Base-by-base conservation (phyloP, 257 asterid species). In the Solanum chiquidenum region DNA sequence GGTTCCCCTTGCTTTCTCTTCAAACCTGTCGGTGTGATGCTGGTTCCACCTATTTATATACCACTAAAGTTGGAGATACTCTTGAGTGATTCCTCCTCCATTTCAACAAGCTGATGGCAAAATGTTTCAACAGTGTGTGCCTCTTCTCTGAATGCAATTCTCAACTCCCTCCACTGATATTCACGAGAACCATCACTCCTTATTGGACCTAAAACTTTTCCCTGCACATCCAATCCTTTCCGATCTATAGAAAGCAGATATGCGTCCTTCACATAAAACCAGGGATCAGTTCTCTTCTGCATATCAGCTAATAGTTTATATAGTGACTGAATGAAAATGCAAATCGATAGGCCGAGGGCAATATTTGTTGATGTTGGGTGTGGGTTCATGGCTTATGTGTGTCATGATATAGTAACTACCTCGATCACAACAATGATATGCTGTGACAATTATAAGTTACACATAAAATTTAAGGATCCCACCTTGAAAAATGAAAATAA, bases 21-120 rank as follows among this genome's bases (percentile, higher is more conserved):
- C 38, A 79, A 27, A 79, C 38, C 66, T 14, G 85, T 79, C 27
- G 12, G 40, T 20, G 40, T 14, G 66, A 44, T 79, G 66, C 40
- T 27, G 33, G 20, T 25, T 52, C 33, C 74, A 82, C 84, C 38
- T 79, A 27, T 64, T 94, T 93, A 94, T 88, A 95, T 62, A 6
- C 99, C 99, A 84, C 90, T 91, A 84, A 90, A 89, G 88, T 88
- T 91, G 12, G 98, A 92, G 85, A 95, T 66, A 10, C 87, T 93
- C 87, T 91, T 88, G 75, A 96, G 92, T 83, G 98, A 95, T 90
- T 94, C 98, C 92, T 94, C 96, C 91, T 96, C 99, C 98, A 96
- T 94, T 83, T 93, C 93, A 66, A 94, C 93, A 37, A 96, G 98
- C 74, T 92, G 94, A 40, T 71, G 90, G 86, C 96, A 95, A 90